Evolutionary conservation across 768 basidiomycete genomes (phyloP), one percentile per base, ranked within the genome.

Genomic region (Antrodiella citrinella): DNA sequence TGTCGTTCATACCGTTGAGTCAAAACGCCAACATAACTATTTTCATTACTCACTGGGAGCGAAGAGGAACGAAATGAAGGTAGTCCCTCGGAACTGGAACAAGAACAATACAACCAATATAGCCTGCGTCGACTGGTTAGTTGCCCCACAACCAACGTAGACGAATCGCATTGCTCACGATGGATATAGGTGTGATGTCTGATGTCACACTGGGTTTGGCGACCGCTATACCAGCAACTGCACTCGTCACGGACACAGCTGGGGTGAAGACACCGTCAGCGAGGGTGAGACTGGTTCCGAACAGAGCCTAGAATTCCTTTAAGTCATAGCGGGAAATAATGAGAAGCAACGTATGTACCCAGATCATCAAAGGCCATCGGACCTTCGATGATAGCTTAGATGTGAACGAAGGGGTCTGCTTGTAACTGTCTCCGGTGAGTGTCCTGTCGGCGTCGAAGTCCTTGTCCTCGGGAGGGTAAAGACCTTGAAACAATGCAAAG

Each of bases 211-310:
- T 67, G 0, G 77, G 69, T 41, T 76, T 75, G 7, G 80, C 81
- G 12, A 84, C 76, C 0, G 73, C 80, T 51, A 86, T 81, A n/a
- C 85, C 84, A 13, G 69, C 77, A 2, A 86, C 81, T 3, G 82
- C 83, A 30, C 78, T 80, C 0, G 80, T 81, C 4, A 86, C 78
- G 0, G 81, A 82, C 4, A 86, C 82, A 4, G 84, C 82, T 3
- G 82, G 81, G 0, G 82, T 84, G 25, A 86, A 72, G 21, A 83
- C 66, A 25, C 84, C 84, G 53, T 86, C 84, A 0, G 82, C 77
- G 68, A 86, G 74, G 0, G 82, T 83, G 40, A 85, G 65, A 12
- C 77, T 74, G 40, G 82, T 84, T 24, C 80, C 84, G 51, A 86
- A 76, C 9, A 85, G 65, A 43, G 75, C 72, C 81, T 81, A 50